These are phyloP conservation scores for Talaromyces rugulosus DNA, from an alignment of 2,329 filamentous ascomycete species.

Conservation along the genomic window DNA sequence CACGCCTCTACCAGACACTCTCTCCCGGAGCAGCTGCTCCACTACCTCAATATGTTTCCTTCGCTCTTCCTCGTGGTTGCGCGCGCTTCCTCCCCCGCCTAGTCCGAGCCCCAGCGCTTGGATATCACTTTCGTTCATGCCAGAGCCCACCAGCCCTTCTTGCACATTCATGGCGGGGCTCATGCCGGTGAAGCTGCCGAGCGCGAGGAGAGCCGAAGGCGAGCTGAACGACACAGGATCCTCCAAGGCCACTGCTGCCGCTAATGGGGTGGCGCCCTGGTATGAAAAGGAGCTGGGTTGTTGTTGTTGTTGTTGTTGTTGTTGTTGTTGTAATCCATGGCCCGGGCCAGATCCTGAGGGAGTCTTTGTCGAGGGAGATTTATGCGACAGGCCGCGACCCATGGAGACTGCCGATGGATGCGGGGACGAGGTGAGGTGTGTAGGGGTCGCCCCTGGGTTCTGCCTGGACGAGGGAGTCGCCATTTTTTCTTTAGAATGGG, in stretches of 20 bases:
- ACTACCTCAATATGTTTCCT: constrained; percentile 38
- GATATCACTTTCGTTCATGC: constrained; percentile 37
- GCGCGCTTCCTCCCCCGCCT: constrained; percentile 19
- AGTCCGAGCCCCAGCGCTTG: constrained; percentile 35
- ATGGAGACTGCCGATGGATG: constrained; percentile 38
- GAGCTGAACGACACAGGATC: constrained; percentile 43
- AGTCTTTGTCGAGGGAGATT: constrained; percentile 43
- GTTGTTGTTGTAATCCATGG: constrained; percentile 22
- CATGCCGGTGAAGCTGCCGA: constrained; percentile 40
- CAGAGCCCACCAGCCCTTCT: constrained; percentile 30
- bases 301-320: constrained; percentile 21
- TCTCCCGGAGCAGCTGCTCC: constrained; percentile 34
- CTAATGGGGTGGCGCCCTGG: constrained; percentile 42
- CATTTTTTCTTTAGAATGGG: constrained; percentile 25
- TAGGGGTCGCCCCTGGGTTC: constrained; percentile 40
- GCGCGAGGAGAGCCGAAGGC: constrained; percentile 41
- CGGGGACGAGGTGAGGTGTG: constrained; percentile 41
- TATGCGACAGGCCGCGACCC: constrained; percentile 38
- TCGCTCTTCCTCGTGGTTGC: constrained; percentile 40
- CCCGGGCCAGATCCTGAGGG: constrained; percentile 37
- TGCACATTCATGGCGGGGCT: constrained; percentile 37
- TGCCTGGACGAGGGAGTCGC: constrained; percentile 42
- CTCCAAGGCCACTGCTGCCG: constrained; percentile 32
- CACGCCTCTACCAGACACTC: constrained; percentile 40
- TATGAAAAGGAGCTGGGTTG: constrained; percentile 35